Base-by-base conservation (phyloP, 345 rosid genomes). In the Camelina sativa region DNA sequence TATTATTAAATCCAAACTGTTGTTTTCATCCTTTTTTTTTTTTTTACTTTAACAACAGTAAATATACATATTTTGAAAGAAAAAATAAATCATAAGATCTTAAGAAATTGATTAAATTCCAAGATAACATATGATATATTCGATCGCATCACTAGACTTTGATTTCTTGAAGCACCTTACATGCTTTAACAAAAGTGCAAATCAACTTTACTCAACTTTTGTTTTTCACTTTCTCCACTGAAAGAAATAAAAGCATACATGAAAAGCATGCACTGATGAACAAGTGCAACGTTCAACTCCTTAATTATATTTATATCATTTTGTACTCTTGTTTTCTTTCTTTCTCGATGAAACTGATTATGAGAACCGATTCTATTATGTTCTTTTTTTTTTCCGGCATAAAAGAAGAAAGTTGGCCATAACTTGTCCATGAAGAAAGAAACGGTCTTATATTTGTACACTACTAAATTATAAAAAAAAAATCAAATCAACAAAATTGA, bases 271-370 rank as follows among this genome's bases (percentile, higher is more conserved):
- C 71, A 76, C 71, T 69, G 63, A 70, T 55, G 71, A 66, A 76
- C 71, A 76, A 70, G 71, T 76, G 75, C 71, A 76, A 71, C 75
- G 67, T 76, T 76, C 67, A 69, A 44, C 80, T 76, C 65, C 51
- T 54, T 62, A 61, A 67, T 67, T 20, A 32, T 20, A 25, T 13
- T 1, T 2, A 34, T 34, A 4, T 25, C 15, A 25, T 13, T 58
- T 47, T 50, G 23, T 47, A 37, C 15, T 28, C 41, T 6, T n/a
- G n/a, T n/a, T n/a, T n/a, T n/a, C n/a, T n/a, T n/a, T n/a, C n/a
- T n/a, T n/a, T n/a, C n/a, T n/a, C n/a, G n/a, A n/a, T n/a, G n/a
- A n/a, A n/a, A n/a, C n/a, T n/a, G n/a, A n/a, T 56, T 40, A 57
- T 51, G 69, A 72, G 80, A 71, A 76, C 13, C 38, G 56, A 78